Evolutionary conservation across 139 green algal genomes (phyloP), one percentile per base, ranked within the genome.

Genomic region (Gonium pectorale): DNA sequence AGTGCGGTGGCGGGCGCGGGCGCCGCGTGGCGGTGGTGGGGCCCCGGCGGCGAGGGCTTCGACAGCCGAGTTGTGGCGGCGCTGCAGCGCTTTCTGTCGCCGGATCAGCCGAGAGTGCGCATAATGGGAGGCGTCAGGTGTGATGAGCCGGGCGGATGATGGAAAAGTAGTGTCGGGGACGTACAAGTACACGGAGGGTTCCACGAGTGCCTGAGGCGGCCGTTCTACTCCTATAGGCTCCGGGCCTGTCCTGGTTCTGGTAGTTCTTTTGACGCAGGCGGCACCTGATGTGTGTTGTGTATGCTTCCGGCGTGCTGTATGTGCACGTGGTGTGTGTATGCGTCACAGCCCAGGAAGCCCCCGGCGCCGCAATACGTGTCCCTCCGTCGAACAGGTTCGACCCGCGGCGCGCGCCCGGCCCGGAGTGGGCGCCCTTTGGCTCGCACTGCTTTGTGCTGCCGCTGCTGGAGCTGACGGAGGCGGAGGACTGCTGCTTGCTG

Each of bases 381-480:
- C 59, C n/a, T n/a, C n/a, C n/a, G n/a, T n/a, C n/a, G n/a, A n/a
- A n/a, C 88, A 91, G 88, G 49, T 94, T 92, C 54, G 71, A 92
- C 56, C 69, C 82, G 0, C 44, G 17, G 5, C 86, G 90, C 46
- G 2, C 5, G 29, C 86, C 89, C 3, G 56, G 71, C 0, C 43
- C 87, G 5, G 83, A 91, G 67, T 89, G 86, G 86, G 56, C 68
- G 6, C 22, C 84, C 11, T 98, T 98, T 87, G 96, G 96, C 21
- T 89, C 90, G 38, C 96, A 94, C 89, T 92, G 85, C 87, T 97
- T 98, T 85, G 33, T 97, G 43, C 90, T 98, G 35, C 96, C 96
- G 5, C 88, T 93, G 38, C 3, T 98, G 44, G 95, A 98, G 87
- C 79, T 93, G 33, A 35, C 85, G 33, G 94, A 98, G 79, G 85